These are phyloP conservation scores for Atractiella rhizophila DNA, from an alignment of 768 basidiomycete species.

Conservation along the genomic window DNA sequence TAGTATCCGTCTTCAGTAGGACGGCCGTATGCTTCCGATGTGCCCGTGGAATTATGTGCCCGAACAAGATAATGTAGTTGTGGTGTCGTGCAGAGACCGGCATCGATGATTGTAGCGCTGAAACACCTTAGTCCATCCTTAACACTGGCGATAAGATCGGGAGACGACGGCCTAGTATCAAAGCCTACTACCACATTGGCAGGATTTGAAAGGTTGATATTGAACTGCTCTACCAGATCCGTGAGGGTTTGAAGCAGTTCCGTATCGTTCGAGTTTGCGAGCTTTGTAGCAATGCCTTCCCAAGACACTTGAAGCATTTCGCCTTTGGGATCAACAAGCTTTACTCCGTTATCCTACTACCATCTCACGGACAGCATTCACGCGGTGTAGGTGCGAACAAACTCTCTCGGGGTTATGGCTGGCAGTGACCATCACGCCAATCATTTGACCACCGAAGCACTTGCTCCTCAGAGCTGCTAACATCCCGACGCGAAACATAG, in stretches of 20 bases:
- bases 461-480: conserved; percentile 76
- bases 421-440: conserved; percentile 97
- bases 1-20: conserved; percentile 56
- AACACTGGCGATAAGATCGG: conserved; percentile 44
- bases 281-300: conserved; percentile 61
- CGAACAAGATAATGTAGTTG: conserved; percentile 84
- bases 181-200: conserved; percentile 67
- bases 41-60: conserved; percentile 62
- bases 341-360: conserved; percentile 83
- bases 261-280: conserved; percentile 54
- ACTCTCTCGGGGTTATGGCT: conserved; percentile 98
- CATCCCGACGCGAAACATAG: conserved; percentile 79
- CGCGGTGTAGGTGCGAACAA: conserved; percentile 15
- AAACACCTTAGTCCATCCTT: conserved; percentile 39
- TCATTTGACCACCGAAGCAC: conserved; percentile 62
- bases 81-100: conserved; percentile 74
- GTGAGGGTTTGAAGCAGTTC: conserved; percentile 45
- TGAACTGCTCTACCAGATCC: conserved; percentile 33
- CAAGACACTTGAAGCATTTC: conserved; percentile 90
- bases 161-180: conserved; percentile 77
- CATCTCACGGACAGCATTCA: conserved; percentile 21
- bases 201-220: conserved; percentile 55
- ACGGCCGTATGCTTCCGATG: conserved; percentile 49
- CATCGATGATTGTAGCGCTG: conserved; percentile 32
- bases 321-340: conserved; percentile 84